Percentiles rank a stretch among this genome's conserved stretches.
Conservation (phyloP, 495 filamentous ascomycete genomes). For the Pyrenula massariospora region DNA sequence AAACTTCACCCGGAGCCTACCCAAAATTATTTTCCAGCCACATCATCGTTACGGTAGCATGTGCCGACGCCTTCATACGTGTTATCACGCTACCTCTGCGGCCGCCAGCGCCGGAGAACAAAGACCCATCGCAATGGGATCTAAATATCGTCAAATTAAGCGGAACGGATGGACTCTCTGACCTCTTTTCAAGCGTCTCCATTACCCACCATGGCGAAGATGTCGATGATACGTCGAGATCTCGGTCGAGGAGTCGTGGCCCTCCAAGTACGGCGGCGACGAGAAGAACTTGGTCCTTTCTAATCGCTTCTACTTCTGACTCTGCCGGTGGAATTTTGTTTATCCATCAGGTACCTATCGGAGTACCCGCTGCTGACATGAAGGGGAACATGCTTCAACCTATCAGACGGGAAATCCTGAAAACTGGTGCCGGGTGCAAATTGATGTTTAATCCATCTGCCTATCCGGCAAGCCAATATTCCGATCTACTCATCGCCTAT, state of each 20-base stretch:
- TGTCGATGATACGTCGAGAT: slow-evolving; percentile 12
- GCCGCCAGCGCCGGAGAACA: slow-evolving; percentile 51
- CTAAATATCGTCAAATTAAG: slow-evolving; percentile 46
- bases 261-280: slow-evolving; percentile 1
- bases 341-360: slow-evolving; percentile 38
- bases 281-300: slow-evolving; percentile 32
- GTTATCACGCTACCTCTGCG: slow-evolving; percentile 62
- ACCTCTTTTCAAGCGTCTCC: slow-evolving; percentile 51
- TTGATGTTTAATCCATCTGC: slow-evolving; percentile 64
- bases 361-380: slow-evolving; percentile 13
- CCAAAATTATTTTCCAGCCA: slow-evolving; percentile 48
- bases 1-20: slow-evolving; percentile 40
- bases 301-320: slow-evolving; percentile 51
- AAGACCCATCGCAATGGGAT: slow-evolving; percentile 34
- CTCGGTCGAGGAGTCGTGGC: slow-evolving; percentile 16
- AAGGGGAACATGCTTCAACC: slow-evolving; percentile 35
- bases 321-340: slow-evolving; percentile 55
- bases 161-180: slow-evolving; percentile 39
- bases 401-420: slow-evolving; percentile 51
- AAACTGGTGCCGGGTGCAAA: slow-evolving; percentile 43
- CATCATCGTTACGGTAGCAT: slow-evolving; percentile 61
- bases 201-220: slow-evolving; percentile 50
- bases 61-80: slow-evolving; percentile 54
- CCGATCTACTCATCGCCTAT: slow-evolving; percentile 55
- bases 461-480: slow-evolving; percentile 44